These are phyloP conservation scores for Trichoderma cornu-damae DNA, from an alignment of 2,329 filamentous ascomycete genomes.

Conservation along the genomic window DNA sequence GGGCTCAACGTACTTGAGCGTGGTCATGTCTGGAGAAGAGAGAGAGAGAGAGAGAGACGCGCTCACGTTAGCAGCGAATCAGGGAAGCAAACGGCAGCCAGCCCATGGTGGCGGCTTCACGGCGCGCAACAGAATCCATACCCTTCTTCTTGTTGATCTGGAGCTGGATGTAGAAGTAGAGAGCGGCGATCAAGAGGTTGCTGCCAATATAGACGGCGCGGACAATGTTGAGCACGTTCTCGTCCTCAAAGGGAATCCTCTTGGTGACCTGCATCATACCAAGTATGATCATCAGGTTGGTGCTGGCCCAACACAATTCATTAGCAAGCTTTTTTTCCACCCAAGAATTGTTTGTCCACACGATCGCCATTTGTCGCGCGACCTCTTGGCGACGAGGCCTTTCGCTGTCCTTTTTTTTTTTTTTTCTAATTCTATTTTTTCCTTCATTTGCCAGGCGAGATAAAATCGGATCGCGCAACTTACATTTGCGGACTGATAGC, in stretches of 20 bases:
- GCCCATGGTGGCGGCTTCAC: no score
- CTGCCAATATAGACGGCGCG: slow-evolving; percentile 52
- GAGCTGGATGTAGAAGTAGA: slow-evolving; percentile 81
- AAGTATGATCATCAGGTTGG: slow-evolving; percentile 90
- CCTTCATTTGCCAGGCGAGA: not conserved
- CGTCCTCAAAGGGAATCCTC: slow-evolving; percentile 90
- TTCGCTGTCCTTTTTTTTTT: not conserved
- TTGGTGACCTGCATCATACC: slow-evolving; percentile 98
- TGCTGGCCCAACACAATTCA: slow-evolving; percentile 51
- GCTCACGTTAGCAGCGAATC: not conserved
- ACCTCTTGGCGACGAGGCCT: not conserved
- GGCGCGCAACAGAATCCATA: no score
- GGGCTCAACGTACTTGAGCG: slow-evolving; percentile 97
- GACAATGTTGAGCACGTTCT: slow-evolving; percentile 51
- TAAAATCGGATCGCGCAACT: slow-evolving; percentile 26
- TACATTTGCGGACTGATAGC: slow-evolving; percentile 61
- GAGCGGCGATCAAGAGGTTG: slow-evolving; percentile 74
- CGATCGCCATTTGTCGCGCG: slow-evolving; percentile 8
- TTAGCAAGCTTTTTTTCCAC: slow-evolving; percentile 25
- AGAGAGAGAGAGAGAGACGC: not conserved
- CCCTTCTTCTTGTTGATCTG: slow-evolving; percentile 97
- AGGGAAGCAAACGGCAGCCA: slow-evolving; percentile 1
- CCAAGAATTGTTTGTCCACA: no score
- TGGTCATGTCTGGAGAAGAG: slow-evolving; percentile 70
- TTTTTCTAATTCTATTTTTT: not conserved